Evolutionary conservation across 148 eudicot species (phyloP), one percentile per base, ranked within the genome.

Genomic region (Tetragonia tetragonoides): DNA sequence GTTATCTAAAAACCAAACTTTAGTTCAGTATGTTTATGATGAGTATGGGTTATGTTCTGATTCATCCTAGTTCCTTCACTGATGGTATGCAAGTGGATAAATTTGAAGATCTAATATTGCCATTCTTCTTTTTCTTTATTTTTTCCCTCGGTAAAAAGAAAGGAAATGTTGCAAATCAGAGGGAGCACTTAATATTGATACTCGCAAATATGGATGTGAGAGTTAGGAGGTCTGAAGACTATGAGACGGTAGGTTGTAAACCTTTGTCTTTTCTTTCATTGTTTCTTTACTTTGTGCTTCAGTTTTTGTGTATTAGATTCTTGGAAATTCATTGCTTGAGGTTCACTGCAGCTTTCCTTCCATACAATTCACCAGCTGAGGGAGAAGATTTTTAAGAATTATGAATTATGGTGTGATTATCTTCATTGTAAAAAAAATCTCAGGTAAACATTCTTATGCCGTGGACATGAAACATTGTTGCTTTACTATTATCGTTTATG

Each of bases 161-260:
- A 89, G 99, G 97, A 89, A 95, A 95, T 83, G 99, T 91, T 65
- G 98, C 93, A 73, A 95, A 95, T 87, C 99, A 95, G 82, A 83
- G 99, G 86, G 99, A 95, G 87, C 99, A 95, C 86, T 85, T 95
- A 78, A 90, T 93, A 83, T 83, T 95, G 84, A 84, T 95, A 81
- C 93, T 95, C 76, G 99, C 99, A 75, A 95, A 95, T 83, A 91
- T 91, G 84, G 98, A 90, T 84, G 91, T 81, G 72, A 87, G 99
- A 71, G 73, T 69, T 20, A 89, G 83, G 79, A 86, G 79, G 67
- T 72, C 79, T 47, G 90, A 80, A 16, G 83, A 81, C 54, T 86
- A 90, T 84, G 88, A 83, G n/a, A 88, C 69, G 87, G 97, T 93
- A 75, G 79, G 84, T 63, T 63, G 63, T 68, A 42, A 65, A 23